Conservation (phyloP, 2,329 filamentous ascomycete species). For the Epichloe aotearoae region DNA sequence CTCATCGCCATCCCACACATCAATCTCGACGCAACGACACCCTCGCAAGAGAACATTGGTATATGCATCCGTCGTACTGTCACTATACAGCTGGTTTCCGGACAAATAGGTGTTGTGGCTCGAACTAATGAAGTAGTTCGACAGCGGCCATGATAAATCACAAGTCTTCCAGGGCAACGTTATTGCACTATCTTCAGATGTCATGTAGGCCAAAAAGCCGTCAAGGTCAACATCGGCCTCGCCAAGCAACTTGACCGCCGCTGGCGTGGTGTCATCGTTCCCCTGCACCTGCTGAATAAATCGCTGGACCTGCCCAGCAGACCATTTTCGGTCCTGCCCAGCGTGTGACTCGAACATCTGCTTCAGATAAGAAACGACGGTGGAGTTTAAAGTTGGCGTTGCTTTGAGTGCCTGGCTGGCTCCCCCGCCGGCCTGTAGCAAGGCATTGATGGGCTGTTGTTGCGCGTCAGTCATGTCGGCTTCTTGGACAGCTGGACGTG, state of each 20-base stretch:
- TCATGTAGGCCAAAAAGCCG: slow-evolving; percentile 43
- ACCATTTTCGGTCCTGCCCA: slow-evolving; percentile 30
- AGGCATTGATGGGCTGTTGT: slow-evolving; percentile 11
- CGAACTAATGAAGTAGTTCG: slow-evolving; percentile 87
- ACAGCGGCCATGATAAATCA: slow-evolving; percentile 62
- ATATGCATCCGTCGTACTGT: slow-evolving; percentile 79
- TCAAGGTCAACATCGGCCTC: slow-evolving; percentile 29
- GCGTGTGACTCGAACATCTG: slow-evolving; percentile 33
- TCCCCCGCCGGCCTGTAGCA: slow-evolving; percentile 35
- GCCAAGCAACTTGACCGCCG: slow-evolving; percentile 14
- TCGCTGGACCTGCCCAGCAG: slow-evolving; percentile 27
- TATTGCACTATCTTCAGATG: slow-evolving; percentile 31
- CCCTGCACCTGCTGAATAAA: slow-evolving; percentile 36
- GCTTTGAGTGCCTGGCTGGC: slow-evolving; percentile 27
- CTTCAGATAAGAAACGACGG: slow-evolving; percentile 29
- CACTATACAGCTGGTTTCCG: slow-evolving; percentile 75
- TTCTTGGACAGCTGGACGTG: not conserved
- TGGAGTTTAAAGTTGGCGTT: slow-evolving; percentile 27
- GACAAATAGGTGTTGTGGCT: slow-evolving; percentile 93
- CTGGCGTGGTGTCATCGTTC: slow-evolving; percentile 19
- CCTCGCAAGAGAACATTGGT: slow-evolving; percentile 71
- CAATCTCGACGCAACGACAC: slow-evolving; percentile 85
- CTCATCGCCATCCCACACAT: slow-evolving; percentile 86
- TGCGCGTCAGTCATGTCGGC: not conserved
- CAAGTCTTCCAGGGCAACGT: slow-evolving; percentile 26